phyloP scores from a whole-genome alignment of 495 filamentous ascomycete species.

The Hamigera avellanea region DNA sequence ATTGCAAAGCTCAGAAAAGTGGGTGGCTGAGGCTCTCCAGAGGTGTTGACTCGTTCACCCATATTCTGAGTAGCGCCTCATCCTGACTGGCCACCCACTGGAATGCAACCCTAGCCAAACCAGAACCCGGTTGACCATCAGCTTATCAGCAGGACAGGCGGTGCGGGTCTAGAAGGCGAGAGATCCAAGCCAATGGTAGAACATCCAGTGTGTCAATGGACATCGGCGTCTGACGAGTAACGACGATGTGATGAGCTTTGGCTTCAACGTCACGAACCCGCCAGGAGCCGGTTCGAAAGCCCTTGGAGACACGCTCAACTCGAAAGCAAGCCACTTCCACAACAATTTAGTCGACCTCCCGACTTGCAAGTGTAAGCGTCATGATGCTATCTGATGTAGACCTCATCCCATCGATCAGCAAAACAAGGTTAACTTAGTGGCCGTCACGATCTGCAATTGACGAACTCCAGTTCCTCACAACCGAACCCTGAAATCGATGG shows the following conservation, averaged over 20 bases:
- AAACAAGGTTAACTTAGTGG: slow-evolving; percentile 7
- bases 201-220: background rate
- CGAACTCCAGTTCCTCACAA: slow-evolving; percentile 1
- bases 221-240: too few species aligned
- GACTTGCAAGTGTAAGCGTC: slow-evolving; percentile 22
- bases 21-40: slow-evolving; percentile 10
- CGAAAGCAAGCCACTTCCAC: background rate
- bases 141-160: slow-evolving; percentile 16
- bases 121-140: slow-evolving; percentile 16
- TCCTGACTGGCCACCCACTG: slow-evolving; percentile 22
- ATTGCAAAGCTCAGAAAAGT: slow-evolving; percentile 10
- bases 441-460: slow-evolving; percentile 11
- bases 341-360: background rate
- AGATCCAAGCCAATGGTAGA: slow-evolving; percentile 9
- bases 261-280: background rate
- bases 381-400: slow-evolving; percentile 8
- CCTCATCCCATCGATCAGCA: slow-evolving; percentile 6
- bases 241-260: background rate
- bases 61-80: background rate
- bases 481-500: background rate
- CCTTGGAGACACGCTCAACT: background rate
- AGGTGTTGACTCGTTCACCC: too few species aligned
- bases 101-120: slow-evolving; percentile 31
- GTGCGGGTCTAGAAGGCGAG: slow-evolving; percentile 11
- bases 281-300: background rate